These are phyloP conservation scores for Gnomoniopsis sp. DNA, from an alignment of 2,329 filamentous ascomycete species.

Conservation along the genomic window DNA sequence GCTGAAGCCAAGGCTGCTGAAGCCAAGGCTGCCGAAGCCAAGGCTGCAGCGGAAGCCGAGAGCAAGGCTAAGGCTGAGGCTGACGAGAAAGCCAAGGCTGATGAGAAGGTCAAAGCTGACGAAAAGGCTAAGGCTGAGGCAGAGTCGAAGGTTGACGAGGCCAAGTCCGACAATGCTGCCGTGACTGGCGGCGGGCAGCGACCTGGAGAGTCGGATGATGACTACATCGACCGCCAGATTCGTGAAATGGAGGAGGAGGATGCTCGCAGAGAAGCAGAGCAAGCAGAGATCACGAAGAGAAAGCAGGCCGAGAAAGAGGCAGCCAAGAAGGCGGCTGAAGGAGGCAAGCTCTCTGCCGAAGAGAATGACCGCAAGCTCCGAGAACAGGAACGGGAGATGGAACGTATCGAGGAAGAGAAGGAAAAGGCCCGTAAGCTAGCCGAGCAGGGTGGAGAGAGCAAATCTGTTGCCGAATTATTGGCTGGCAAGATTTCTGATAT, in stretches of 20 bases:
- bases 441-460: conserved; percentile 46
- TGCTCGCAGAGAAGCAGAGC: conserved; percentile 45
- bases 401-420: conserved; percentile 68
- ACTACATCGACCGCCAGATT: conserved; percentile 58
- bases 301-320: conserved; percentile 45
- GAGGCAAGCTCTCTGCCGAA: conserved; percentile 45
- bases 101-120: conserved; percentile 34
- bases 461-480: conserved; percentile 51
- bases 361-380: conserved; percentile 64
- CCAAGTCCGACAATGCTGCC: conserved; percentile 26
- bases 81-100: conserved; percentile 34
- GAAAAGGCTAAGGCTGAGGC: conserved; percentile 29
- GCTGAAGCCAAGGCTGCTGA: conserved; percentile 20
- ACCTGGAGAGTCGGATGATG: conserved; percentile 34
- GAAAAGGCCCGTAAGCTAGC: conserved; percentile 52
- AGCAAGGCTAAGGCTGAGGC: conserved; percentile 25
- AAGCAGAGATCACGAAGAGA: conserved; percentile 39
- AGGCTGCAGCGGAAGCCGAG: conserved; percentile 26
- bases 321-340: conserved; percentile 38
- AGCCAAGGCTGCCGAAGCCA: conserved; percentile 27
- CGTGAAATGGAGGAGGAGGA: conserved; percentile 60
- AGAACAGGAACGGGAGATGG: conserved; percentile 71
- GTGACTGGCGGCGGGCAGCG: conserved; percentile 27
- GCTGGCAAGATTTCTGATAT: conserved; percentile 36
- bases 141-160: conserved; percentile 31